Base-by-base conservation (phyloP, 495 filamentous ascomycete genomes). In the Penicillium steckii region DNA sequence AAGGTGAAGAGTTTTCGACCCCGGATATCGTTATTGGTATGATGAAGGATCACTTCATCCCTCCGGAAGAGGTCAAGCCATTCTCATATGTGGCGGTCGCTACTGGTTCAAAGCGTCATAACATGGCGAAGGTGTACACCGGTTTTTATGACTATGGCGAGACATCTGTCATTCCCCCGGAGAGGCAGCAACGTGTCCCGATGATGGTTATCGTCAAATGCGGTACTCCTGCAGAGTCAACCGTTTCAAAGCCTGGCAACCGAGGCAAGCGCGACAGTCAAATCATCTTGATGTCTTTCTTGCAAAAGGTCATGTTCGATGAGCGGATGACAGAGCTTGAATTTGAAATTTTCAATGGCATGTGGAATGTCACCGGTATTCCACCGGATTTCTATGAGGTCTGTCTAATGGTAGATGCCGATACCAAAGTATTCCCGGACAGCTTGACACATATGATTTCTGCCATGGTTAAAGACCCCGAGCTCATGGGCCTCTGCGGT, bases 281-380 rank as follows among this genome's bases (percentile, higher is more conserved):
- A 70, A 97, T 99, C 65, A 93, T 99, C 59, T 73, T 99, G 43
- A 99, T 99, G 95, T 95, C 91, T 17, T 99, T 99, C 80, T 75
- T 99, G 60, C 95, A 99, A 69, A 99, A 99, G 72, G 94, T 99
- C 56, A 99, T 99, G 95, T 99, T 99, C 65, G 95, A 99, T 66
- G 95, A 99, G 70, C 88, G 95, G 30, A 99, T 99, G 95, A 97
- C 95, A 4, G 92, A 99, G 65, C 83, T 99, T n/a, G 95, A 99
- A 65, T 99, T 91, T 59, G 95, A 99, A 64, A 97, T 99, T 88
- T 97, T 97, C 76, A 99, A 97, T 61, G 95, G 94, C 29, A 79
- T 99, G 52, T 99, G 93, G 92, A 95, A 95, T 62, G 87, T 97
- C 35, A 99, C 95, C 4, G 95, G 95, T 26, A 96, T 99, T 44